Percentiles rank a stretch among this genome's conserved stretches.
These are phyloP conservation scores for Cercis canadensis DNA, from an alignment of 306 rosid genomes.

Conservation along the genomic window DNA sequence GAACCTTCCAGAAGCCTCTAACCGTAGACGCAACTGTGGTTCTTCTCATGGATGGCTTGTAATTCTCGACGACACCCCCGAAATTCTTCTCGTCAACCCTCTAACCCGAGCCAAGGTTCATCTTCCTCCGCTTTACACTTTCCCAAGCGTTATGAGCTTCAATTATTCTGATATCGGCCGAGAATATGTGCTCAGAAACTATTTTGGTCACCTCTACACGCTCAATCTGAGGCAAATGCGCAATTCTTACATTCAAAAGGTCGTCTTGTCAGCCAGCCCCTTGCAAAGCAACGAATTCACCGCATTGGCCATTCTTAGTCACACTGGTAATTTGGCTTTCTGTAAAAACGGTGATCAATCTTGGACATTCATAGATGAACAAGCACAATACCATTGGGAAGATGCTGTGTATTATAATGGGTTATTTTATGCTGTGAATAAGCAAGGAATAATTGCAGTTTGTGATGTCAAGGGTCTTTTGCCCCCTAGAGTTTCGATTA, in stretches of 20 bases:
- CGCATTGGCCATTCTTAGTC: conserved; percentile 62
- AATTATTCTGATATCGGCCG: conserved; percentile 59
- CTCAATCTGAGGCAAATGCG: conserved; percentile 61
- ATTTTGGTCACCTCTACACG: conserved; percentile 33
- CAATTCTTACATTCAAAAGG: conserved; percentile 57
- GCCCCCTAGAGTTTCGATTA: conserved; percentile 39
- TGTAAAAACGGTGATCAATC: conserved; percentile 47
- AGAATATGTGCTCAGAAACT: conserved; percentile 48
- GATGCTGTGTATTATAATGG: conserved; percentile 49
- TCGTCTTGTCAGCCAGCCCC: conserved; percentile 61
- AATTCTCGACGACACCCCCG: conserved; percentile 59
- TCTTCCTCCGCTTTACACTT: conserved; percentile 68
- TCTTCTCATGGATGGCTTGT: conserved; percentile 79
- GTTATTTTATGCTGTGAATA: conserved; percentile 63
- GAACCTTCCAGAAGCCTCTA: conserved; percentile 57
- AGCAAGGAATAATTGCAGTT: conserved; percentile 53
- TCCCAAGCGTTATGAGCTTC: conserved; percentile 66
- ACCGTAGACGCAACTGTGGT: conserved; percentile 59
- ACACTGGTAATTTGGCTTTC: conserved; percentile 49
- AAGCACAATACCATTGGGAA: conserved; percentile 50
- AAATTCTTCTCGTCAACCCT: conserved; percentile 61
- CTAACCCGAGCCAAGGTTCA: conserved; percentile 48
- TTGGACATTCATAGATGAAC: conserved; percentile 54
- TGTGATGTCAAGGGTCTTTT: conserved; percentile 44
- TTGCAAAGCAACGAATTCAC: conserved; percentile 20